Evolutionary conservation across 306 rosid genomes (phyloP).

Genomic region (Oxytropis ochrocephala): DNA sequence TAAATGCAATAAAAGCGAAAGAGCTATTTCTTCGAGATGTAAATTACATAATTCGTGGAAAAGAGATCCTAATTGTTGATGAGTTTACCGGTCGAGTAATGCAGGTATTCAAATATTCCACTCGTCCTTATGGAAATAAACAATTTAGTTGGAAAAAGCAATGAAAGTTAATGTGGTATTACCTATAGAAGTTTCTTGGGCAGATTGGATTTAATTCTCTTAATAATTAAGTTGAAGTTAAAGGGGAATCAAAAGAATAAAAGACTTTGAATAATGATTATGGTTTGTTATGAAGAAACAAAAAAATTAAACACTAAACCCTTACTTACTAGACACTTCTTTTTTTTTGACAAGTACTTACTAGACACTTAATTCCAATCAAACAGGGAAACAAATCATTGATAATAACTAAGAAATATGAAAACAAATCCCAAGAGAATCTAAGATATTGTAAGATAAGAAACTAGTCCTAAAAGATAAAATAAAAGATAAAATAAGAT

Average conservation of each 20-base stretch:
- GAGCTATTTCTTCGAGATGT: slow-evolving; percentile 94
- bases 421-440: neutral
- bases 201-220: neutral
- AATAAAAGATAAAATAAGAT: neutral
- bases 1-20: slow-evolving; percentile 92
- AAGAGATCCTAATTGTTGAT: slow-evolving; percentile 89
- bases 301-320: neutral
- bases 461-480: neutral
- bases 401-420: neutral
- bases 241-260: neutral
- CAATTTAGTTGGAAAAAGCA: neutral
- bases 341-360: no score
- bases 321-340: no score
- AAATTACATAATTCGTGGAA: slow-evolving; percentile 86
- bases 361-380: neutral
- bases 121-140: neutral
- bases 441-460: neutral
- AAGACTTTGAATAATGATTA: neutral
- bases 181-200: slow-evolving; percentile 11
- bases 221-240: neutral
- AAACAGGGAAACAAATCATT: neutral
- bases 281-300: neutral
- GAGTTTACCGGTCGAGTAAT: slow-evolving; percentile 98
- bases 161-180: neutral
- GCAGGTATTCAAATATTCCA: slow-evolving; percentile 56